These are phyloP conservation scores for Tremella fuciformis DNA, from an alignment of 768 basidiomycete genomes.

Conservation along the genomic window DNA sequence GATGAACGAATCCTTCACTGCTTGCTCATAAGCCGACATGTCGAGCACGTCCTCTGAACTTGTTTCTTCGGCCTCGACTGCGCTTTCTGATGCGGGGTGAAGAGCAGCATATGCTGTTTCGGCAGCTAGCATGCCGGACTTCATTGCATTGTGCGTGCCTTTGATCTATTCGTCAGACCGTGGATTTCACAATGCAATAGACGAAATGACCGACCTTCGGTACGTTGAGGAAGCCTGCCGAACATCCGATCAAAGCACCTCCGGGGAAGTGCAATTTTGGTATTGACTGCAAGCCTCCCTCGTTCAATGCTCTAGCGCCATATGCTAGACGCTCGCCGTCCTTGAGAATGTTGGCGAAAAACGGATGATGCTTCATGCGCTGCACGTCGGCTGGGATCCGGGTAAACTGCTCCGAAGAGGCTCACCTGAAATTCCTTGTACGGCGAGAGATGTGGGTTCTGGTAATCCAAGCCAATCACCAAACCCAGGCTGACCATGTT, in stretches of 20 bases:
- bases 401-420: conserved; percentile 11
- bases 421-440: conserved; percentile 88
- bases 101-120: conserved; percentile 76
- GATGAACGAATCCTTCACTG: conserved; percentile 76
- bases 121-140: conserved; percentile 94
- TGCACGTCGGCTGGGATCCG: conserved; percentile 38
- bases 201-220: conserved; percentile 60
- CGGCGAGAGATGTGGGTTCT: conserved; percentile 87
- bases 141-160: conserved; percentile 98
- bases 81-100: conserved; percentile 37
- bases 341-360: conserved; percentile 75
- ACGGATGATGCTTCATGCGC: conserved; percentile 96
- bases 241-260: conserved; percentile 89
- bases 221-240: conserved; percentile 92
- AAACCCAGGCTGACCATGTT: conserved; percentile 85
- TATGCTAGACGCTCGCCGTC: conserved; percentile 80
- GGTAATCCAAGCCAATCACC: conserved; percentile 90
- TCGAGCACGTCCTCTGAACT: conserved; percentile 54
- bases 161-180: conserved; percentile 64
- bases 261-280: conserved; percentile 87
- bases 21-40: conserved; percentile 69
- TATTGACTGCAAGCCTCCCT: conserved; percentile 89
- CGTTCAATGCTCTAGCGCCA: conserved; percentile 82
- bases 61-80: conserved; percentile 37
- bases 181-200: neutral